Conservation (phyloP, 2,329 filamentous ascomycete genomes). For the Botryosphaeria dothidea region DNA sequence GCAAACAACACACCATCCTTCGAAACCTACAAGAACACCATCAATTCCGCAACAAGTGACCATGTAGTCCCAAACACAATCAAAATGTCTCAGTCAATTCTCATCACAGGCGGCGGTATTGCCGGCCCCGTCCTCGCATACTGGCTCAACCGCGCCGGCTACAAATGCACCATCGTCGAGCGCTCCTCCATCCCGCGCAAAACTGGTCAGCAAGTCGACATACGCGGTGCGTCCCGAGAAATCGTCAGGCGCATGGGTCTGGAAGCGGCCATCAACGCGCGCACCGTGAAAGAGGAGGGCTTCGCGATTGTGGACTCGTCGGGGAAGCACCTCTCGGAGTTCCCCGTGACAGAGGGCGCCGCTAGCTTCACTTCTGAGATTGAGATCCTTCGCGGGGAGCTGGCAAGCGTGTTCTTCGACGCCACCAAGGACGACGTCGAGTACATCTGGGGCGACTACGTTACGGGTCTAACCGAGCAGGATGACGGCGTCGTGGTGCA, state of each 20-base stretch:
- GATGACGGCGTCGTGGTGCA: constrained; percentile 25
- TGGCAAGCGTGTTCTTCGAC: constrained; percentile 35
- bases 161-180: constrained; percentile 47
- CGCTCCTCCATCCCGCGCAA: constrained; percentile 40
- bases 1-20: too few relatives aligned
- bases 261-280: constrained; percentile 36
- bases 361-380: constrained; percentile 30
- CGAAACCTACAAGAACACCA: too few relatives aligned
- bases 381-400: constrained; percentile 34
- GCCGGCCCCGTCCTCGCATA: constrained; percentile 41
- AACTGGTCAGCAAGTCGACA: constrained; percentile 48
- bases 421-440: constrained; percentile 24
- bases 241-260: constrained; percentile 45
- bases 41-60: too few relatives aligned
- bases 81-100: constrained; percentile 23
- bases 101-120: constrained; percentile 42
- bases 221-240: constrained; percentile 44
- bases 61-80: too few relatives aligned
- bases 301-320: constrained; percentile 37
- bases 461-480: constrained; percentile 26
- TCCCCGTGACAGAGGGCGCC: constrained; percentile 31
- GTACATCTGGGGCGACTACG: constrained; percentile 27
- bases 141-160: constrained; percentile 32
- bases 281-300: constrained; percentile 43
- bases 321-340: constrained; percentile 28